Conservation (phyloP, 1,284 basidiomycete genomes). For the Chondrostereum purpureum region DNA sequence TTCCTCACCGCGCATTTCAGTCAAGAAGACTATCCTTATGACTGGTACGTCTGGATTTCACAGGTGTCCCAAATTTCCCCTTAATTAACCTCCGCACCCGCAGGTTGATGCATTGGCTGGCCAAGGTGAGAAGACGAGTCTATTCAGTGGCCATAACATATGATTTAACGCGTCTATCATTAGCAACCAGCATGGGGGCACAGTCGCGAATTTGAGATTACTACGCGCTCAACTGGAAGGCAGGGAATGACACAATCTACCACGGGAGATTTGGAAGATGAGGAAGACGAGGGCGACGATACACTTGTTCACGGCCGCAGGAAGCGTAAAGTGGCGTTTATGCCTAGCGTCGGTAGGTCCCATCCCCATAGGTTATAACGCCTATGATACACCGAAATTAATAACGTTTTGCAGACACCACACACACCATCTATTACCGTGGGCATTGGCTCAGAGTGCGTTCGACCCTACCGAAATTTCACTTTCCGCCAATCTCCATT, state of each 20-base stretch:
- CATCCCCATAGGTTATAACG: constrained; percentile 17
- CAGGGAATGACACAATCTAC: constrained; percentile 58
- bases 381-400: constrained; percentile 15
- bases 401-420: constrained; percentile 63
- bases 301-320: constrained; percentile 56
- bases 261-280: constrained; percentile 70
- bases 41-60: constrained; percentile 49
- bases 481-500: constrained; percentile 13
- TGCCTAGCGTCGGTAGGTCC: constrained; percentile 65
- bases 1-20: constrained; percentile 82
- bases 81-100: constrained; percentile 6
- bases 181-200: constrained; percentile 82
- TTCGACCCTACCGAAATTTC: constrained; percentile 11
- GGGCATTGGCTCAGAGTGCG: constrained; percentile 68
- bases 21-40: constrained; percentile 79
- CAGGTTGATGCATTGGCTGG: constrained; percentile 82
- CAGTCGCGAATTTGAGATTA: constrained; percentile 81
- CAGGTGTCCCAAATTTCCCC: constrained; percentile 6
- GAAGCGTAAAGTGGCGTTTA: constrained; percentile 70
- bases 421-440: constrained; percentile 75
- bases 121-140: constrained; percentile 57
- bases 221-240: constrained; percentile 62
- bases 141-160: constrained; percentile 6
- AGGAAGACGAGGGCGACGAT: constrained; percentile 58
- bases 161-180: constrained; percentile 11